phyloP scores from a whole-genome alignment of 495 filamentous ascomycete species.

The Trichoderma reesei region DNA sequence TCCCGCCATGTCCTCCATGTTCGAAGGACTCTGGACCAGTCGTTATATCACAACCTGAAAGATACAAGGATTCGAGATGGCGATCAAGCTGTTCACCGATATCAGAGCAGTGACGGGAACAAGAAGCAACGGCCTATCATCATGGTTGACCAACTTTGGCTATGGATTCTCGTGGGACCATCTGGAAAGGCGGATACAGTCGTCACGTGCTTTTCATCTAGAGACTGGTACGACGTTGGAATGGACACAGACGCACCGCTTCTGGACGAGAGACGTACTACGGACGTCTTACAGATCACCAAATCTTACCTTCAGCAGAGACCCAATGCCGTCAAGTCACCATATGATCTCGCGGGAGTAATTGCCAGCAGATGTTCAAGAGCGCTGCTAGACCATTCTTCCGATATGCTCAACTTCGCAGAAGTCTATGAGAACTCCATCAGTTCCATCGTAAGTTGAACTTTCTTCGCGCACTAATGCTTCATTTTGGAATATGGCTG shows the following conservation, averaged over 20 bases:
- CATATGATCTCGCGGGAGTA: background rate
- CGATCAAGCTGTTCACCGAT: background rate
- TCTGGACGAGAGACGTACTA: background rate
- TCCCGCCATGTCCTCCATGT: background rate
- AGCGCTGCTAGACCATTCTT: background rate
- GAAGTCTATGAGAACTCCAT: background rate
- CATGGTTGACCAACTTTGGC: background rate
- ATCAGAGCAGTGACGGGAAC: background rate
- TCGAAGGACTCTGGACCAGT: background rate
- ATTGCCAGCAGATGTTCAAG: slow-evolving; percentile 1
- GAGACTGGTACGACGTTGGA: background rate
- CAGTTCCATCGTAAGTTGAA: background rate
- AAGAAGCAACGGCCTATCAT: background rate
- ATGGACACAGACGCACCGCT: background rate
- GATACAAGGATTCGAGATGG: background rate
- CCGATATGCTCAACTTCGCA: background rate
- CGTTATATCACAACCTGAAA: background rate
- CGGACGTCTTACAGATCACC: background rate
- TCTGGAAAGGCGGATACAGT: background rate
- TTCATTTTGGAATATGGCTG: background rate
- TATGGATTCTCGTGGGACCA: background rate
- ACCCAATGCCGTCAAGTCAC: background rate
- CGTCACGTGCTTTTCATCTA: background rate
- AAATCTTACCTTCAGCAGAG: background rate
- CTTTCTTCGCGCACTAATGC: background rate